A percentile compares a stretch with the other conserved stretches of the same genome.
Conservation (phyloP, 257 asterid species). For the Fraxinus anomala region DNA sequence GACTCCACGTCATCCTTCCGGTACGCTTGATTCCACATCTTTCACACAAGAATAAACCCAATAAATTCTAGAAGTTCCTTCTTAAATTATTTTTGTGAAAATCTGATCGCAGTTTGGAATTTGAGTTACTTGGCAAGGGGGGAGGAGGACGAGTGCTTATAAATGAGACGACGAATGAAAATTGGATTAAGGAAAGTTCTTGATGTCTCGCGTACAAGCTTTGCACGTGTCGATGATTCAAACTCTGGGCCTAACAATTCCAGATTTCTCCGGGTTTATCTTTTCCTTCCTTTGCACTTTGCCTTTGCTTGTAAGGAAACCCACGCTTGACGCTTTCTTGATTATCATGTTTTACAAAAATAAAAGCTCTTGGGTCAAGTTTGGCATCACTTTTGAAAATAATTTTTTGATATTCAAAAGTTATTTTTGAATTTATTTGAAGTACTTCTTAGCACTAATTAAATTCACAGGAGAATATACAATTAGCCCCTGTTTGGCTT, state of each 20-base stretch:
- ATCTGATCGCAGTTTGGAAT: background rate
- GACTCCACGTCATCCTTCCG: conserved; percentile 61
- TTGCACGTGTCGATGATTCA: conserved; percentile 21
- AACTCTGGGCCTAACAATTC: conserved; percentile 17
- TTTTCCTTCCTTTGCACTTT: background rate
- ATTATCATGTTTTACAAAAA: too few species aligned
- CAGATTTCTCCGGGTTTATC: conserved; percentile 27
- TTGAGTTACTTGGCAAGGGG: conserved; percentile 21
- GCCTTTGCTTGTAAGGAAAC: too few species aligned
- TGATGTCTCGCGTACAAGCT: conserved; percentile 28
- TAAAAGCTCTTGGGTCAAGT: too few species aligned
- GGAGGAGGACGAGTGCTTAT: conserved; percentile 19
- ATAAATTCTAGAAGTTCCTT: background rate
- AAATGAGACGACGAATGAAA: background rate
- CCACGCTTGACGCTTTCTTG: too few species aligned
- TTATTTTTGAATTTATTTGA: too few species aligned
- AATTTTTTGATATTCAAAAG: too few species aligned
- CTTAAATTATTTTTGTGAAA: background rate
- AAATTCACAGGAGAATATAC: too few species aligned
- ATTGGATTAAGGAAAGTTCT: conserved; percentile 25
- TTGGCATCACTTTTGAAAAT: too few species aligned
- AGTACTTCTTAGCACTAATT: too few species aligned
- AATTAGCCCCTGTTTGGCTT: too few species aligned
- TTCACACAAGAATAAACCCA: background rate
- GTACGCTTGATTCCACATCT: conserved; percentile 48